Conservation (phyloP, 2,329 filamentous ascomycete genomes). For the Colletotrichum liaoningense region DNA sequence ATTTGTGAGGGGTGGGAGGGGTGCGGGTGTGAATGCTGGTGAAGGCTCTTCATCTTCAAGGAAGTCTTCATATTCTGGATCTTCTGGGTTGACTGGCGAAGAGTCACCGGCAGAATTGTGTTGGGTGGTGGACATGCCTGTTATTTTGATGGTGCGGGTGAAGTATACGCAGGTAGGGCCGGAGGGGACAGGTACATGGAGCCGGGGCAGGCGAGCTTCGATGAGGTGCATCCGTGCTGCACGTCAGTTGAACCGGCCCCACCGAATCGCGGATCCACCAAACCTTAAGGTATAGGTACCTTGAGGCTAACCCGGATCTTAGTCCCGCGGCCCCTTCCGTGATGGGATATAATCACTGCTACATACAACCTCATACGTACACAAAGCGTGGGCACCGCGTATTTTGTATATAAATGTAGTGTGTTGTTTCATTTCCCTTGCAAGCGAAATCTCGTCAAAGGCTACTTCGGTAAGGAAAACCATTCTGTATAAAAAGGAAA, state of each 20-base stretch:
- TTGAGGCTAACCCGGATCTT: too few species aligned
- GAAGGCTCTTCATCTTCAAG: conserved; percentile 4
- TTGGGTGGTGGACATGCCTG: background rate
- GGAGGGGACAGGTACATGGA: background rate
- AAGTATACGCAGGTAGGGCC: background rate
- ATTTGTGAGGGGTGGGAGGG: conserved; percentile 17
- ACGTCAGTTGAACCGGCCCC: background rate
- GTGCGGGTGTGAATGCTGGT: background rate
- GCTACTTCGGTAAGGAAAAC: too few species aligned
- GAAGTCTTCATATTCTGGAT: background rate
- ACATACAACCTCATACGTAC: too few species aligned
- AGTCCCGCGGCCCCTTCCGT: too few species aligned
- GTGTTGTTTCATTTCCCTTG: too few species aligned
- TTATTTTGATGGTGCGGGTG: background rate
- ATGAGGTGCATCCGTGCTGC: background rate
- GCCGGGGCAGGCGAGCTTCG: background rate
- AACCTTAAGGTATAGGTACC: background rate
- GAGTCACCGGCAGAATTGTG: too few species aligned
- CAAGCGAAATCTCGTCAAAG: too few species aligned
- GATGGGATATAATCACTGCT: too few species aligned
- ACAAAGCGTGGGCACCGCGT: too few species aligned
- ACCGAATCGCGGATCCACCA: background rate
- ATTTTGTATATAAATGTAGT: too few species aligned
- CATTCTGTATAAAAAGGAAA: too few species aligned
- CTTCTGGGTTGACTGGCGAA: too few species aligned